phyloP scores from a whole-genome alignment of 2,329 filamentous ascomycete genomes.

The Phialocephala sp. region DNA sequence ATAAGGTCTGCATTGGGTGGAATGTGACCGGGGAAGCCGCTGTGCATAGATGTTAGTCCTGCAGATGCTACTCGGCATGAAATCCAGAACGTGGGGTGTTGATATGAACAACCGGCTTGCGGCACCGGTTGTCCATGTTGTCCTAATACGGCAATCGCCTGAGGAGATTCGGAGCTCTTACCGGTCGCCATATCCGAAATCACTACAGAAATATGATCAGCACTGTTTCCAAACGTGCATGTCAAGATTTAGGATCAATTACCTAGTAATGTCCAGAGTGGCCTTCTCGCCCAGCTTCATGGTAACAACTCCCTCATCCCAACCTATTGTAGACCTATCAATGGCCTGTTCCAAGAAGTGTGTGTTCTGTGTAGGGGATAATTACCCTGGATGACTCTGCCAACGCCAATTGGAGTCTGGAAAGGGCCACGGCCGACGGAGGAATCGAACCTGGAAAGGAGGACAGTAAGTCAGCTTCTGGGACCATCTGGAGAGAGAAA shows the following conservation, averaged over 20 bases:
- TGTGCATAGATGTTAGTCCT: constrained; percentile 44
- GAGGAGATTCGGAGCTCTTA: constrained; percentile 46
- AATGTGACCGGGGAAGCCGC: constrained; percentile 80
- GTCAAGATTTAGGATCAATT: constrained; percentile 42
- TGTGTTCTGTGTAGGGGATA: constrained; percentile 19
- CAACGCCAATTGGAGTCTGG: constrained; percentile 77
- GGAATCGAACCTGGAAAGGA: constrained; percentile 77
- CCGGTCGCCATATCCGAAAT: constrained; percentile 68
- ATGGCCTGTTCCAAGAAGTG: constrained; percentile 17
- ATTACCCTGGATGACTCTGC: constrained; percentile 84
- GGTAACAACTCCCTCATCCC: constrained; percentile 81
- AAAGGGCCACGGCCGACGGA: constrained; percentile 81
- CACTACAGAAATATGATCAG: constrained; percentile 49
- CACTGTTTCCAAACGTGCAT: constrained; percentile 5
- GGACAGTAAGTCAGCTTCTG: background rate
- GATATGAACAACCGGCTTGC: constrained; percentile 13
- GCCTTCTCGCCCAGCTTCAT: constrained; percentile 95
- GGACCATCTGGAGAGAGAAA: background rate
- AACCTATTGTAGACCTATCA: constrained; percentile 57
- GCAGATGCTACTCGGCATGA: constrained; percentile 11
- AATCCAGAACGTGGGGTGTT: background rate
- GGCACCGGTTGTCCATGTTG: constrained; percentile 4
- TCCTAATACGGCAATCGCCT: background rate
- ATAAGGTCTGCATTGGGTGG: constrained; percentile 76
- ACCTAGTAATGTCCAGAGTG: constrained; percentile 81